Evolutionary conservation across 2,329 filamentous ascomycete species (phyloP).

Genomic region (Aspergillus proliferans): DNA sequence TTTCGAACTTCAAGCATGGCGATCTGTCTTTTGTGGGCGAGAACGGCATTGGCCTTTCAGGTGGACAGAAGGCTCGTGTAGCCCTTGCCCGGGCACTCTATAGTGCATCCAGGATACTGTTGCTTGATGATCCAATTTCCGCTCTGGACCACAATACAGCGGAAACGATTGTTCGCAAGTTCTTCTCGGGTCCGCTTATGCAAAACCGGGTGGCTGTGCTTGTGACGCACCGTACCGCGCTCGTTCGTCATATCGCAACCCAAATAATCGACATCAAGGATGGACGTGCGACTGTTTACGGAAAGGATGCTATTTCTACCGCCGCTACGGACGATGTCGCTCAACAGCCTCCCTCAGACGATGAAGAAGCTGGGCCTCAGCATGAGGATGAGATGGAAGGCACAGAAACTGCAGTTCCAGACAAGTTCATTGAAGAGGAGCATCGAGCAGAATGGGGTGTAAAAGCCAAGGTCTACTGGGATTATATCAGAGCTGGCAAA

Average conservation of each 20-base stretch:
- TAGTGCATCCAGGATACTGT: slow-evolving; percentile 48
- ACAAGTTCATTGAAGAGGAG: slow-evolving; percentile 76
- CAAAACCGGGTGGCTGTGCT: slow-evolving; percentile 51
- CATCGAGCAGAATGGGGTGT: slow-evolving; percentile 68
- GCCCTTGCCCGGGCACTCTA: slow-evolving; percentile 58
- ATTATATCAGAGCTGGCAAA: slow-evolving; percentile 75
- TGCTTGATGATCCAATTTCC: slow-evolving; percentile 56
- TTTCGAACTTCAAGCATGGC: slow-evolving; percentile 57
- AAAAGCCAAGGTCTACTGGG: slow-evolving; percentile 70
- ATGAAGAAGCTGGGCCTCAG: slow-evolving; percentile 32
- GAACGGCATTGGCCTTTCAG: slow-evolving; percentile 56
- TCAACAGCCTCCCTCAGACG: slow-evolving; percentile 4
- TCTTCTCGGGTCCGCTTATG: slow-evolving; percentile 51
- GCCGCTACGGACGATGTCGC: slow-evolving; percentile 30
- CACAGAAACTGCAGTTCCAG: slow-evolving; percentile 50
- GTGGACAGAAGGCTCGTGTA: slow-evolving; percentile 56
- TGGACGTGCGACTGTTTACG: slow-evolving; percentile 50
- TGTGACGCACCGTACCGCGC: slow-evolving; percentile 61
- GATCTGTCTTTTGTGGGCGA: slow-evolving; percentile 58
- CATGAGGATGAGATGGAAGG: slow-evolving; percentile 21
- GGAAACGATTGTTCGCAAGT: slow-evolving; percentile 53
- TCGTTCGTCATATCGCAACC: slow-evolving; percentile 66
- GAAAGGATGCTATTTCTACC: slow-evolving; percentile 43
- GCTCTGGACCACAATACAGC: slow-evolving; percentile 60
- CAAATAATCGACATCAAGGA: slow-evolving; percentile 66